Evolutionary conservation across 495 filamentous ascomycete genomes (phyloP), one percentile per base, ranked within the genome.

Genomic region (Aspergillus carlsbadensis): DNA sequence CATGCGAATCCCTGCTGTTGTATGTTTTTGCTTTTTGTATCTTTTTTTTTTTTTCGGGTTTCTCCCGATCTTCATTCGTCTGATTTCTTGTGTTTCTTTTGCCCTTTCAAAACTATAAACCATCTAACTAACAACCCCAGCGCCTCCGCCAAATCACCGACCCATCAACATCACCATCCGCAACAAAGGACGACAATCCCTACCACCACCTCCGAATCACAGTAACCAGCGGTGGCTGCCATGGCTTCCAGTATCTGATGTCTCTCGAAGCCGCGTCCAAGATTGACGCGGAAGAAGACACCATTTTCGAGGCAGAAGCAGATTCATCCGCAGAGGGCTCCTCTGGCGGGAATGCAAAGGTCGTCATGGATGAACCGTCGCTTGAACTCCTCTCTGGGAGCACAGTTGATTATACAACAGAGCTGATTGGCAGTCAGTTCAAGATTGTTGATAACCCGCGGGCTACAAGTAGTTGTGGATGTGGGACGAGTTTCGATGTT

Each of bases 201-300:
- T 75, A 87, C 63, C 83, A 96, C 34, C 87, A 90, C 10, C 83
- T 98, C 15, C 90, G 94, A 40, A 87, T 98, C 63, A 87, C 89
- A 37, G 92, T 98, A 24, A 90, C 94, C 57, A 87, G 84, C 43
- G 94, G 94, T 56, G 94, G 94, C 34, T 98, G 94, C 71, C 95
- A 98, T 74, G 94, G 94, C 17, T 98, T 98, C 73, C 94, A 98
- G 70, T 98, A 97, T 65, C 78, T 95, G 24, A 96, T 98, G 88
- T 88, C 87, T 6, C 81, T 96, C 6, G 87, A 89, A 20, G 84
- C 81, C 1, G 74, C 70, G 1, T 61, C 74, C 21, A 79, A 81
- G 51, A 70, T 87, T 21, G 81, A 87, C 41, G 53, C 75, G 1
- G 86, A 90, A 43, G 93, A 96, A 62, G 95, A 98, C 71, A 95